phyloP scores from a whole-genome alignment of 495 filamentous ascomycete species.

The Pseudevernia furfuracea region DNA sequence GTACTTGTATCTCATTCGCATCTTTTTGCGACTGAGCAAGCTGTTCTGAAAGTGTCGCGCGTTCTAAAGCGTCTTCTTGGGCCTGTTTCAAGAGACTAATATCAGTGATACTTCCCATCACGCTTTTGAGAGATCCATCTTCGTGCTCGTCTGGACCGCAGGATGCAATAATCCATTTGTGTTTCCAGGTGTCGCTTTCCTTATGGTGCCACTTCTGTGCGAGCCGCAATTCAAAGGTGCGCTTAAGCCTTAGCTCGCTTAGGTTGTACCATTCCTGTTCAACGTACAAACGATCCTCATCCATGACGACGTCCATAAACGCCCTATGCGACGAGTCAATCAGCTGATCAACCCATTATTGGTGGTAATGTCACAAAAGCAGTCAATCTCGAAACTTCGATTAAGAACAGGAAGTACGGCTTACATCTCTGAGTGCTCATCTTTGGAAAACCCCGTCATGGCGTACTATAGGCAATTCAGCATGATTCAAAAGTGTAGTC shows the following conservation, averaged over 20 bases:
- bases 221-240: constrained; percentile 35
- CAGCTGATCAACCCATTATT: not conserved
- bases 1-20: not conserved
- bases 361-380: not conserved
- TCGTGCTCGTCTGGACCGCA: constrained; percentile 55
- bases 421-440: not conserved
- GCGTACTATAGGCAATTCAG: not conserved
- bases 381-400: not conserved
- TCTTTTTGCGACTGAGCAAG: not conserved
- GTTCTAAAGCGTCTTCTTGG: constrained; percentile 36
- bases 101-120: constrained; percentile 53
- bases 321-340: not conserved
- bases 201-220: constrained; percentile 58
- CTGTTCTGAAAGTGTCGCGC: not conserved
- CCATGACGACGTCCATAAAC: not conserved
- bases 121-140: constrained; percentile 51
- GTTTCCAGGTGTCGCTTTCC: constrained; percentile 19
- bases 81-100: constrained; percentile 40
- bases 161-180: constrained; percentile 47
- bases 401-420: not conserved
- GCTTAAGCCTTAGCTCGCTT: constrained; percentile 19
- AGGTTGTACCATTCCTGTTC: not conserved
- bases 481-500: not conserved
- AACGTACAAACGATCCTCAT: not conserved
- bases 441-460: not conserved